Conservation (phyloP, 805 yeast species). For the Geotrichum ghanense region DNA sequence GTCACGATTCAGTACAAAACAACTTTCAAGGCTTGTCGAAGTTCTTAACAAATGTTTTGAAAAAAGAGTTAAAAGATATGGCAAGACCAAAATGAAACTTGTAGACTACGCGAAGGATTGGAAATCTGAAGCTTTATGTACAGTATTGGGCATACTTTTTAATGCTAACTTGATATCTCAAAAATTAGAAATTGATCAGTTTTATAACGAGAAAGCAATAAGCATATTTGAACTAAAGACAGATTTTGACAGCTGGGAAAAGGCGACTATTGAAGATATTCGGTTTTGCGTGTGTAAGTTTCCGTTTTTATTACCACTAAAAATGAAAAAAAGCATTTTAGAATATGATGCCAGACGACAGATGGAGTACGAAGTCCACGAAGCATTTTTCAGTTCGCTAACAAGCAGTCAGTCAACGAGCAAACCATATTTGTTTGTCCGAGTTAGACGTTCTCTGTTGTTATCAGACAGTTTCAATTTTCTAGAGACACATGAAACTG, state of each 20-base stretch:
- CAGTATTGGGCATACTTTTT: constrained; percentile 43
- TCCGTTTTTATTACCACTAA: constrained; percentile 5
- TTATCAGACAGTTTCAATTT: constrained; percentile 58
- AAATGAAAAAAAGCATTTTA: constrained; percentile 32
- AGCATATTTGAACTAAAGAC: constrained; percentile 39
- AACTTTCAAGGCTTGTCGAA: constrained; percentile 46
- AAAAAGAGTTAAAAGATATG: constrained; percentile 38
- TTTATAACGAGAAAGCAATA: constrained; percentile 43
- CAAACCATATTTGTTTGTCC: constrained; percentile 58
- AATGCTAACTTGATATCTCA: constrained; percentile 34
- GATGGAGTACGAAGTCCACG: constrained; percentile 83
- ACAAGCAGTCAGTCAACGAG: constrained; percentile 43
- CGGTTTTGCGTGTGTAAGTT: constrained; percentile 4
- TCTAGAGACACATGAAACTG: constrained; percentile 41
- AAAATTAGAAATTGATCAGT: constrained; percentile 31
- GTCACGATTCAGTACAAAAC: constrained; percentile 31
- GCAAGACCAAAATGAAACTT: constrained; percentile 22
- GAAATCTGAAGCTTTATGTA: constrained; percentile 62
- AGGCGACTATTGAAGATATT: constrained; percentile 4
- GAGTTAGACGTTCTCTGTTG: constrained; percentile 55
- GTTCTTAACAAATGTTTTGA: constrained; percentile 66
- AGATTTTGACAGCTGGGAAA: constrained; percentile 82
- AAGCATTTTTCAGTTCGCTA: constrained; percentile 69
- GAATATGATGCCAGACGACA: constrained; percentile 71
- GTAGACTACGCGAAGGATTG: constrained; percentile 69